phyloP scores from a whole-genome alignment of 139 green algal genomes.

The Chlamydomonas sp. region DNA sequence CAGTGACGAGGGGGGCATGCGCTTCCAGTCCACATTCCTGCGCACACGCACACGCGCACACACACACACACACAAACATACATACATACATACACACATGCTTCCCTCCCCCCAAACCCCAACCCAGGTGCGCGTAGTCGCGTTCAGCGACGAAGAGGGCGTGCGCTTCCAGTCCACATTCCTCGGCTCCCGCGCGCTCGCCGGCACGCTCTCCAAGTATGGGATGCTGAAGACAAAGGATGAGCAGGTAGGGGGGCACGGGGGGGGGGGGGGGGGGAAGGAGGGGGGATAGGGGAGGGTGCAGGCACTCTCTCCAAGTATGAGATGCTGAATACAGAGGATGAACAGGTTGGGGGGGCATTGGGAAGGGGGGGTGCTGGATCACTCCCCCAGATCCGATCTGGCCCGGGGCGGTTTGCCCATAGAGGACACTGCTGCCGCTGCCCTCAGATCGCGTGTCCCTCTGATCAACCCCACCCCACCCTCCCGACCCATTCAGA shows the following conservation, averaged over 20 bases:
- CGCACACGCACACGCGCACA: too few species aligned
- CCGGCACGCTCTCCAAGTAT: constrained; percentile 49
- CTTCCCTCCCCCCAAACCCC: too few species aligned
- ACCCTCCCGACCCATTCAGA: too few species aligned
- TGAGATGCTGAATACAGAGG: constrained; percentile 41
- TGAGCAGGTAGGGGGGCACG: constrained; percentile 38
- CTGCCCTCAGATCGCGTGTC: too few species aligned
- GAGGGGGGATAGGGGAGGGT: constrained; percentile 43
- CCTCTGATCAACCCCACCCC: too few species aligned
- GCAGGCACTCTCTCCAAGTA: constrained; percentile 51
- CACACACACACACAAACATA: too few species aligned
- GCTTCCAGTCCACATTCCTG: constrained; percentile 87
- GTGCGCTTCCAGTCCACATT: constrained; percentile 88
- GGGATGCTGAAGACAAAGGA: constrained; percentile 48
- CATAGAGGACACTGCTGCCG: too few species aligned
- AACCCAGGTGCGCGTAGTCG: constrained; percentile 56
- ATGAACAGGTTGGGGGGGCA: constrained; percentile 46
- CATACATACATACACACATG: too few species aligned
- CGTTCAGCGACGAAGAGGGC: constrained; percentile 88
- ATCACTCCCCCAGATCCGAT: too few species aligned
- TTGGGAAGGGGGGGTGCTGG: too few species aligned
- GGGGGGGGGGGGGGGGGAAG: too few species aligned
- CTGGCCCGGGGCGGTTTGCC: too few species aligned
- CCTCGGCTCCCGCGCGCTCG: constrained; percentile 71
- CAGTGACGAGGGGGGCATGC: constrained; percentile 82